Evolutionary conservation across 306 rosid genomes (phyloP), one percentile per base, ranked within the genome.

Genomic region (Rubus parviflorus): DNA sequence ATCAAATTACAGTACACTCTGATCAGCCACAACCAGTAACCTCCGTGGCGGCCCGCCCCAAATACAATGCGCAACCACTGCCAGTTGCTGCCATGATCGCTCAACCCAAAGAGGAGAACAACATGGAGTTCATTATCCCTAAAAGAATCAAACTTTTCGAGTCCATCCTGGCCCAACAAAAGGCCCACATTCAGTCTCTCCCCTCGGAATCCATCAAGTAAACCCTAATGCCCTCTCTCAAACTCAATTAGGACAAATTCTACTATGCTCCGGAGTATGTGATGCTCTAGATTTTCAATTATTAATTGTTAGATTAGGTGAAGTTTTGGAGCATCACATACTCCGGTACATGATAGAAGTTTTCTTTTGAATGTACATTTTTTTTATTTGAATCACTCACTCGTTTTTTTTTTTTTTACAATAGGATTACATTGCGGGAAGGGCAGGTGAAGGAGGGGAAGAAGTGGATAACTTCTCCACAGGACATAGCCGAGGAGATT

Each of bases 381-480:
- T 20, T 9, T 10, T 57, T 57, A 16, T 54, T 60, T 46, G 5
- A 2, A 22, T 49, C 25, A 73, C 19, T 72, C 62, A 45, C 56
- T 51, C 25, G 16, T 45, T 43, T 20, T 42, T 69, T 61, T 41
- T 17, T 12, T 25, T 51, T 51, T 3, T 45, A 6, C 10, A 40
- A 6, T 30, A 88, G 91, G 80, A 89, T 94, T 2, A 88, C 86
- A 14, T 84, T 94, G 77, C 89, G 79, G 72, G 89, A 90, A 42
- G 92, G 93, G 69, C 83, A 64, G 42, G 91, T 88, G 23, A 92
- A 76, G 87, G 94, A 87, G 14, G 93, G 88, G n/a, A 86, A 90
- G 83, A 90, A 81, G 80, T 90, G 97, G 96, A 75, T 67, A 45
- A 87, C 97, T 0, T 82, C 98, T 52, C 98, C 97, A 3, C 20